These are phyloP conservation scores for Aspergillus fumigatiaffinis DNA, from an alignment of 2,329 filamentous ascomycete species.

Conservation along the genomic window DNA sequence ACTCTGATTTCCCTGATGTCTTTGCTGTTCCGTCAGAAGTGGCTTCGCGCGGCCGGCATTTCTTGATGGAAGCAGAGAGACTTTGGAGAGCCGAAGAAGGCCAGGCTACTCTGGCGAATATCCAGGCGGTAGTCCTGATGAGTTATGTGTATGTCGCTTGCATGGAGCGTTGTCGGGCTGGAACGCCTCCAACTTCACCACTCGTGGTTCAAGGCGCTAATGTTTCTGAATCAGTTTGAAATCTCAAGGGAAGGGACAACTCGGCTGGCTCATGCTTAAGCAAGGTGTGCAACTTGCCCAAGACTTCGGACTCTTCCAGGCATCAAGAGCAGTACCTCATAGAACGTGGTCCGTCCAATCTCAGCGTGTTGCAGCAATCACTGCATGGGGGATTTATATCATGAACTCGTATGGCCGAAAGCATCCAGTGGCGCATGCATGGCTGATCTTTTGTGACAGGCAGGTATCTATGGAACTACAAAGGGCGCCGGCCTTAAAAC, in stretches of 20 bases:
- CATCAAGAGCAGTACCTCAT: conserved; percentile 7
- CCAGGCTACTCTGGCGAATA: conserved; percentile 27
- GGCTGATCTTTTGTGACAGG: conserved; percentile 17
- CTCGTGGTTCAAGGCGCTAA: conserved; percentile 13
- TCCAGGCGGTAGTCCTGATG: conserved; percentile 36
- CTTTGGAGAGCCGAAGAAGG: conserved; percentile 36
- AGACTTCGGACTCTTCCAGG: conserved; percentile 27
- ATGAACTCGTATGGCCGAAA: conserved; percentile 23
- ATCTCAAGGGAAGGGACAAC: conserved; percentile 22
- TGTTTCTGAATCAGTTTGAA: conserved; percentile 17
- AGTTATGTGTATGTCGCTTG: conserved; percentile 26
- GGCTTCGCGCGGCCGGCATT: conserved; percentile 30
- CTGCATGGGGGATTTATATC: conserved; percentile 30
- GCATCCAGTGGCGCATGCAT: not conserved
- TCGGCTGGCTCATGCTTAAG: conserved; percentile 29
- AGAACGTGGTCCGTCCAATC: conserved; percentile 11
- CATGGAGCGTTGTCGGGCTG: not conserved
- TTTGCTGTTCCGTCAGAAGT: conserved; percentile 24
- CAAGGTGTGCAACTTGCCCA: conserved; percentile 31
- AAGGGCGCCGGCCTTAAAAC: conserved; percentile 16
- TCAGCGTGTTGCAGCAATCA: conserved; percentile 20
- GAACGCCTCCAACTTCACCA: not conserved
- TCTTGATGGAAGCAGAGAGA: conserved; percentile 33
- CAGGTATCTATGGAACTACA: conserved; percentile 26
- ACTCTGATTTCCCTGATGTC: conserved; percentile 34